Evolutionary conservation across 2,329 filamentous ascomycete genomes (phyloP).

Genomic region (Aspergillus cejpii): DNA sequence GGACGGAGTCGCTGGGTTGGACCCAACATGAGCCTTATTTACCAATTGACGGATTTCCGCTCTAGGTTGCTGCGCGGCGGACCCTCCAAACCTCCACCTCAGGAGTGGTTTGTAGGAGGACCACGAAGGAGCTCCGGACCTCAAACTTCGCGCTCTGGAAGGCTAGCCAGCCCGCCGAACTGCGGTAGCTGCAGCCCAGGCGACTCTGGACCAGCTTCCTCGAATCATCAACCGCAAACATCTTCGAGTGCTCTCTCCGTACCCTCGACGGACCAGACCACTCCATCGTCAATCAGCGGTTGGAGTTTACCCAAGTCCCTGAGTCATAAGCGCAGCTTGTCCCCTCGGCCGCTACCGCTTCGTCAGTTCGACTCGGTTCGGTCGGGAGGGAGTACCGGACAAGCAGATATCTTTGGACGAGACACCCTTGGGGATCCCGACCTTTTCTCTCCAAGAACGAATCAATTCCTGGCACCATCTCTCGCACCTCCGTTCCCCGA

Average conservation of each 20-base stretch:
- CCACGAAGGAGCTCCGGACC: constrained; percentile 27
- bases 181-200: constrained; percentile 4
- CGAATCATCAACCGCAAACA: constrained; percentile 20
- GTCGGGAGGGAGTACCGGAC: constrained; percentile 15
- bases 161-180: constrained; percentile 8
- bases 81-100: constrained; percentile 27
- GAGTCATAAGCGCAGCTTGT: constrained; percentile 30
- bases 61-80: constrained; percentile 32
- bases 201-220: constrained; percentile 13
- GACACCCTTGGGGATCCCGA: constrained; percentile 33
- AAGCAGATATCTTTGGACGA: constrained; percentile 36
- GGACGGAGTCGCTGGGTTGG: constrained; percentile 60
- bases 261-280: constrained; percentile 20
- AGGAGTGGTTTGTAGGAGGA: constrained; percentile 32
- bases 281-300: constrained; percentile 23
- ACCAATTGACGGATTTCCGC: constrained; percentile 60
- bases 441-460: constrained; percentile 42
- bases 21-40: constrained; percentile 63
- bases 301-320: constrained; percentile 20
- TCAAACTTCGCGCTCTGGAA: constrained; percentile 21
- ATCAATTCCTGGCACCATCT: constrained; percentile 38
- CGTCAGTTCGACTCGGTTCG: constrained; percentile 29
- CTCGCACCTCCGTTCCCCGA: constrained; percentile 32
- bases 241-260: constrained; percentile 22
- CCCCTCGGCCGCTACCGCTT: constrained; percentile 35